Percentiles rank a stretch among this genome's conserved stretches.
Evolutionary conservation across 2,329 filamentous ascomycete genomes (phyloP).

Genomic region (Aspergillus phoenicis): DNA sequence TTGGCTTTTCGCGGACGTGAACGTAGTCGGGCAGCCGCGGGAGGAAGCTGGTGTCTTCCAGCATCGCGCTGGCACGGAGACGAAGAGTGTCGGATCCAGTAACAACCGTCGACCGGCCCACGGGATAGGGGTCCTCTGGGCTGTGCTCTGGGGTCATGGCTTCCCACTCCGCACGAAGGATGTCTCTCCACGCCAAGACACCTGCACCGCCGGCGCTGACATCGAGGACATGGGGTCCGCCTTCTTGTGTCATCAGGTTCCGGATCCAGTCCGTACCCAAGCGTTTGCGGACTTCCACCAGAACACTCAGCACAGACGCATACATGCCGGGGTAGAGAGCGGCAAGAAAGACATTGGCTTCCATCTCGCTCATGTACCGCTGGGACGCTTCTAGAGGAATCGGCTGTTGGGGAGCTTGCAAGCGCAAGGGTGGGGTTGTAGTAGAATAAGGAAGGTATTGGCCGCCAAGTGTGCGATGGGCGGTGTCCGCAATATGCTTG

Average conservation of each 20-base stretch:
- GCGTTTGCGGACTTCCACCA: conserved; percentile 63
- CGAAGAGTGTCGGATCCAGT: conserved; percentile 75
- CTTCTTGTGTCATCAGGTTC: conserved; percentile 56
- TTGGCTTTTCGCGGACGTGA: conserved; percentile 60
- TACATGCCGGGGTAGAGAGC: conserved; percentile 64
- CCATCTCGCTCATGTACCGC: conserved; percentile 61
- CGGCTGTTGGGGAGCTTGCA: conserved; percentile 56
- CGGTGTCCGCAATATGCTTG: conserved; percentile 73
- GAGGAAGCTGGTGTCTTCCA: conserved; percentile 89
- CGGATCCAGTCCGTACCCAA: conserved; percentile 63
- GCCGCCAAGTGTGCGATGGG: conserved; percentile 76
- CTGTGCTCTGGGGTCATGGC: conserved; percentile 56
- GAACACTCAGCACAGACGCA: conserved; percentile 57
- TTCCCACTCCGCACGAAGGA: conserved; percentile 80
- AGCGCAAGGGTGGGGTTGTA: conserved; percentile 62
- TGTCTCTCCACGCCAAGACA: conserved; percentile 66
- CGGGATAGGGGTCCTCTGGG: conserved; percentile 43
- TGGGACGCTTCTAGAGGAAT: conserved; percentile 61
- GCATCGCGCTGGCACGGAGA: conserved; percentile 71
- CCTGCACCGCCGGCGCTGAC: conserved; percentile 64
- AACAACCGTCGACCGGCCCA: conserved; percentile 77
- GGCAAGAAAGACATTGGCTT: conserved; percentile 62
- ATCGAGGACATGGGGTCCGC: conserved; percentile 61
- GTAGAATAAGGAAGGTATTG: conserved; percentile 74
- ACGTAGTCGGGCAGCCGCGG: conserved; percentile 87